These are phyloP conservation scores for Tephrocybe sp. DNA, from an alignment of 768 basidiomycete species.

Conservation along the genomic window DNA sequence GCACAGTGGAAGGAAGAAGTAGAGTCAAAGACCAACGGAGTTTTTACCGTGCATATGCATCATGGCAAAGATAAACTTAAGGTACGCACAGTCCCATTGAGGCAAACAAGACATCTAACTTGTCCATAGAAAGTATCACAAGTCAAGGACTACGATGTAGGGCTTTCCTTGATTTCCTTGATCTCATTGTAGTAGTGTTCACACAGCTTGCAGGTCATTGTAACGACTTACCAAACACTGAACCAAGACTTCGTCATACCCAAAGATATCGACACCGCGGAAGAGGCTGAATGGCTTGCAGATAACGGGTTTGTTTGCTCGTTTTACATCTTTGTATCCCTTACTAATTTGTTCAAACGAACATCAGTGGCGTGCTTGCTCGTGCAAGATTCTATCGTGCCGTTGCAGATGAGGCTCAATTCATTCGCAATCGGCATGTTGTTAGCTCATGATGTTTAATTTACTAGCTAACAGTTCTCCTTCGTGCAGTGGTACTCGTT, in stretches of 20 bases:
- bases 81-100: constrained; percentile 20
- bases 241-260: constrained; percentile 57
- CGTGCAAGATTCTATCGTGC: constrained; percentile 66
- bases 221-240: constrained; percentile 81
- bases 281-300: constrained; percentile 48
- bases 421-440: constrained; percentile 65
- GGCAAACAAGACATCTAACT: background rate
- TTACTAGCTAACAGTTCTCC: background rate
- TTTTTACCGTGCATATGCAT: constrained; percentile 66
- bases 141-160: constrained; percentile 54
- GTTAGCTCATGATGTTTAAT: background rate
- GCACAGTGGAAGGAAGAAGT: constrained; percentile 74
- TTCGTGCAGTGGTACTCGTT: constrained; percentile 48
- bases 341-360: background rate
- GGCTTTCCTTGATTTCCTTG: background rate
- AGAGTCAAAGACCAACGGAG: constrained; percentile 60
- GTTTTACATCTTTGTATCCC: background rate
- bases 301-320: constrained; percentile 44
- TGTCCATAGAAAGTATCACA: constrained; percentile 39
- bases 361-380: constrained; percentile 56
- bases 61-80: constrained; percentile 72
- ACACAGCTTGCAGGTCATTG: constrained; percentile 47
- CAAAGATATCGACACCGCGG: constrained; percentile 41
- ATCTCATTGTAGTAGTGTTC: background rate
- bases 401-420: constrained; percentile 79